A percentile compares a stretch with the other conserved stretches of the same genome.
These are phyloP conservation scores for Diplosphaera chodatii DNA, from an alignment of 139 green algal species.

Conservation along the genomic window DNA sequence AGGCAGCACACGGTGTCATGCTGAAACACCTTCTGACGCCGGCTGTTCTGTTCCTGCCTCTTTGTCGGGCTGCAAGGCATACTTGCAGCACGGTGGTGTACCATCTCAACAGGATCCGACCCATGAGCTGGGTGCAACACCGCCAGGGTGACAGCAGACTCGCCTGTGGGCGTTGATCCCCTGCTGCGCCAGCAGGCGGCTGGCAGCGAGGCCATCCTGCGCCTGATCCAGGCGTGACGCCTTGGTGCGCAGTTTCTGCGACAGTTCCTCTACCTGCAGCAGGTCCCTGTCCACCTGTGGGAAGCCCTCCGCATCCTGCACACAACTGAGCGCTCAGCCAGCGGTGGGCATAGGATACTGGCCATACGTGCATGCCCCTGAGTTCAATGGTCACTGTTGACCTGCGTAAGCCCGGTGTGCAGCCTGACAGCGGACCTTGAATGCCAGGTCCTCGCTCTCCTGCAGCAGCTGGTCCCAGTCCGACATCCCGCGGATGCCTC, in stretches of 20 bases:
- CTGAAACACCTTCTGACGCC: too few species aligned
- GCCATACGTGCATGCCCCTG: too few species aligned
- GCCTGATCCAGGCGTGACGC: slow-evolving; percentile 45
- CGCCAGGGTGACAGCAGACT: neutral
- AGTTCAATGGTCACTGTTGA: too few species aligned
- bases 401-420: too few species aligned
- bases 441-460: slow-evolving; percentile 53
- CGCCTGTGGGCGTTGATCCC: slow-evolving; percentile 64
- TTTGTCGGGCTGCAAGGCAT: too few species aligned
- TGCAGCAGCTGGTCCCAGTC: slow-evolving; percentile 67
- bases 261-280: slow-evolving; percentile 64
- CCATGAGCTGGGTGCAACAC: neutral
- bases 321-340: neutral
- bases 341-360: too few species aligned
- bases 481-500: neutral
- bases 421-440: slow-evolving; percentile 35
- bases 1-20: too few species aligned
- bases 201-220: slow-evolving; percentile 57
- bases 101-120: too few species aligned
- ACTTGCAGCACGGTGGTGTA: too few species aligned
- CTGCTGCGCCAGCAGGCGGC: slow-evolving; percentile 67
- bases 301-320: slow-evolving; percentile 60
- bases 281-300: slow-evolving; percentile 68
- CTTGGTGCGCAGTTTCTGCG: slow-evolving; percentile 41
- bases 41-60: too few species aligned